A percentile compares a stretch with the other conserved stretches of the same genome.
Conservation (phyloP, 2,329 filamentous ascomycete genomes). For the Grosmannia clavigera region DNA sequence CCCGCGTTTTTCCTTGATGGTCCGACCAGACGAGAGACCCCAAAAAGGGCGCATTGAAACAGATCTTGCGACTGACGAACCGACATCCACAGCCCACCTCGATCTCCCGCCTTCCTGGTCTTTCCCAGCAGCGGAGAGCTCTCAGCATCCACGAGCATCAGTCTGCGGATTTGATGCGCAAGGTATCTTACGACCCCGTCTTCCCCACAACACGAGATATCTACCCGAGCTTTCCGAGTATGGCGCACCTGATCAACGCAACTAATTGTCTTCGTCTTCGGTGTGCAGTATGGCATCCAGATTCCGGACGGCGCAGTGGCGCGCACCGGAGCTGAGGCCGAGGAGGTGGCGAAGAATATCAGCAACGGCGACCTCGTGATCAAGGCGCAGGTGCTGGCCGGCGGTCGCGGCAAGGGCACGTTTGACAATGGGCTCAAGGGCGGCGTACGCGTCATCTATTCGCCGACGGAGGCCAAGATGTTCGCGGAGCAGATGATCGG, state of each 20-base stretch:
- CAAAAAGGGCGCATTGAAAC: not conserved
- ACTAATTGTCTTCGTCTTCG: not conserved
- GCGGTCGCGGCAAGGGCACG: constrained; percentile 91
- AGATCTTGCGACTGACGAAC: not conserved
- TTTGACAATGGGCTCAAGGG: constrained; percentile 99
- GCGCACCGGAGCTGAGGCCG: constrained; percentile 71
- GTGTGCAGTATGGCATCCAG: constrained; percentile 73
- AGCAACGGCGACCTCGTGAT: constrained; percentile 96
- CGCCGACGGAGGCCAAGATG: constrained; percentile 90
- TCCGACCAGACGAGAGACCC: not conserved
- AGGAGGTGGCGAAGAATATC: constrained; percentile 80
- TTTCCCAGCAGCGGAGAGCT: constrained; percentile 68
- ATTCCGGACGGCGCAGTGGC: constrained; percentile 86
- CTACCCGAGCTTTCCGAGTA: not conserved
- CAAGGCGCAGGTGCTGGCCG: constrained; percentile 97
- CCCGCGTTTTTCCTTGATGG: constrained; percentile 2
- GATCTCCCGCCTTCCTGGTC: constrained; percentile 46
- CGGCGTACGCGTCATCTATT: constrained; percentile 97
- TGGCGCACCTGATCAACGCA: not conserved
- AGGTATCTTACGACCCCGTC: constrained; percentile 33
- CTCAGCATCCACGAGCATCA: constrained; percentile 98
- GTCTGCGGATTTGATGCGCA: constrained; percentile 77
- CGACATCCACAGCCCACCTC: not conserved
- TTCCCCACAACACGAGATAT: not conserved
- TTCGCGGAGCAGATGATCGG: constrained; percentile 99